phyloP scores from a whole-genome alignment of 345 rosid species.

The Bruguiera gymnorhiza region DNA sequence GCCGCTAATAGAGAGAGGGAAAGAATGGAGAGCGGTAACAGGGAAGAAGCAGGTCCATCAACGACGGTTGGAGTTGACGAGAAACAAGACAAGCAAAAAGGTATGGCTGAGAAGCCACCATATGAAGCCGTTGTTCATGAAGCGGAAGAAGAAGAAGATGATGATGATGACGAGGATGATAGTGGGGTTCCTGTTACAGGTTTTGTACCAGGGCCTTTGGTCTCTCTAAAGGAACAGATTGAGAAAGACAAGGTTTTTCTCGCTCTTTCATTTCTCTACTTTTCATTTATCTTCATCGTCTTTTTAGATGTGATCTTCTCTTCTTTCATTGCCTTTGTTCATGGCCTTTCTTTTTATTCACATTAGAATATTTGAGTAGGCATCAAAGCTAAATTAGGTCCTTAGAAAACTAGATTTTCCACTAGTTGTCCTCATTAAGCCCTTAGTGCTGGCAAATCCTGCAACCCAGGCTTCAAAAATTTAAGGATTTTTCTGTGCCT shows the following conservation, averaged over 20 bases:
- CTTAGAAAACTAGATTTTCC: neutral
- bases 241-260: slow-evolving; percentile 53
- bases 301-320: neutral
- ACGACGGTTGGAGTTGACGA: slow-evolving; percentile 4
- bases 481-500: neutral
- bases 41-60: slow-evolving; percentile 25
- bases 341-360: neutral
- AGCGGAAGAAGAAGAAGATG: slow-evolving; percentile 23
- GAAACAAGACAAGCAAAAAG: slow-evolving; percentile 8
- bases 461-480: neutral
- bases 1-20: neutral
- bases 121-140: slow-evolving; percentile 7
- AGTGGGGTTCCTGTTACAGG: slow-evolving; percentile 25
- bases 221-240: slow-evolving; percentile 57
- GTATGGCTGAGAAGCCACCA: slow-evolving; percentile 3
- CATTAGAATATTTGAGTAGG: no score
- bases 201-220: slow-evolving; percentile 49
- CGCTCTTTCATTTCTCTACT: neutral
- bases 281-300: neutral
- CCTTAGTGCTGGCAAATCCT: neutral
- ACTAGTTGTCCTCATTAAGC: neutral
- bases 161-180: slow-evolving; percentile 15
- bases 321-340: neutral
- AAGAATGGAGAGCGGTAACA: slow-evolving; percentile 19
- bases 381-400: neutral